Evolutionary conservation across 1,284 basidiomycete genomes (phyloP), one percentile per base, ranked within the genome.

Genomic region (Sporisorium sorghi): DNA sequence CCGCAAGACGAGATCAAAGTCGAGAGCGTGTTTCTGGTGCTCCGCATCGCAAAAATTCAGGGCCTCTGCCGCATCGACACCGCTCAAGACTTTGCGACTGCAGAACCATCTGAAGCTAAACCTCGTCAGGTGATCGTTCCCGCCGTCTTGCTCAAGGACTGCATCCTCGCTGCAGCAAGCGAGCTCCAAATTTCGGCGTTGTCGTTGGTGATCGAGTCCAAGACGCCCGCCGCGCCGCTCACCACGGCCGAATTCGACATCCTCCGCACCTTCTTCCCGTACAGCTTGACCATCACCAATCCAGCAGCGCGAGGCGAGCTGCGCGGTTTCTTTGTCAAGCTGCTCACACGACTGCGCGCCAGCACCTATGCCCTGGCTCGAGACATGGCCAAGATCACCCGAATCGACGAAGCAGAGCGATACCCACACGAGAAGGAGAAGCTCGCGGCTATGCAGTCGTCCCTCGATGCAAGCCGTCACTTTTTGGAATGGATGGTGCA

Each of bases 301-400:
- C 61, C 78, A 5, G 76, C 74, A 23, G 78, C 78, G 1, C 61
- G 78, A 28, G 69, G 77, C 37, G 78, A 80, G 39, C 60, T 69
- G 42, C 73, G 77, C 24, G 78, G 76, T 17, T 74, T 66, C 54
- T 76, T 79, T 42, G 75, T 77, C 64, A 79, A 80, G 61, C 55
- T 82, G 5, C 58, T 80, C 30, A 76, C 72, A n/a, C 75, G 78
- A 21, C 53, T 82, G 24, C 79, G 80, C 28, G 72, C 74, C 5
- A 75, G 72, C 46, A 67, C 75, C 17, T 74, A 80, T 47, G 77
- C 73, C 2, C 63, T 75, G 3, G 58, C 57, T 33, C 53, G 74
- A 40, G 65, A 75, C 50, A 53, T 63, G 33, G 39, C 39, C 39
- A 69, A 68, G 37, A 75, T 75, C 58, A 67, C 50, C 5, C 62